These are phyloP conservation scores for Sugiyamaella smithiae DNA, from an alignment of 805 yeast species.

Conservation along the genomic window DNA sequence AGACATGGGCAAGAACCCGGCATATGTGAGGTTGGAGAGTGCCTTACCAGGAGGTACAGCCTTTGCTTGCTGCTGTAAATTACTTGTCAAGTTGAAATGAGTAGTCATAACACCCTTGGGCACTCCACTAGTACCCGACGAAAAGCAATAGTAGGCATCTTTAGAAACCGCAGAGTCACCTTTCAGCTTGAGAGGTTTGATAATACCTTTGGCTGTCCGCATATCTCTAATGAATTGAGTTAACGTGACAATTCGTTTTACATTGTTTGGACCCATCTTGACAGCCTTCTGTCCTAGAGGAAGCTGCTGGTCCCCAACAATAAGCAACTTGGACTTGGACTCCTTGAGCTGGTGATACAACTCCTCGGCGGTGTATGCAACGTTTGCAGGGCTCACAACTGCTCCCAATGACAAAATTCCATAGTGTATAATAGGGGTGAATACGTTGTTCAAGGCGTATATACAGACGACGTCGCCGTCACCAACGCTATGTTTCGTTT, in stretches of 20 bases:
- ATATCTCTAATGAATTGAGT: neutral
- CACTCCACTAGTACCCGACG: conserved; percentile 47
- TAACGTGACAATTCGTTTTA: neutral
- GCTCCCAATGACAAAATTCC: conserved; percentile 31
- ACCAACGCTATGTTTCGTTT: conserved; percentile 20
- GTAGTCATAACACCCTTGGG: conserved; percentile 76
- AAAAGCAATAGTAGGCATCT: conserved; percentile 32
- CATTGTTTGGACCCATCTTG: neutral
- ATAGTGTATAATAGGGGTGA: conserved; percentile 31
- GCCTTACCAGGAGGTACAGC: neutral
- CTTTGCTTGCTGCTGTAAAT: conserved; percentile 29
- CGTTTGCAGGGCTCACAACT: conserved; percentile 35
- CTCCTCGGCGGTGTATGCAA: conserved; percentile 34
- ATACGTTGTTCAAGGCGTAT: conserved; percentile 31
- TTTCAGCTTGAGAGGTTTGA: neutral
- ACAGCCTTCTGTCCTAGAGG: conserved; percentile 12
- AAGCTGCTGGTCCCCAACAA: conserved; percentile 19
- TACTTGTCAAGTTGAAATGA: conserved; percentile 52
- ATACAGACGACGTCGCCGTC: conserved; percentile 33
- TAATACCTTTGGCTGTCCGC: neutral
- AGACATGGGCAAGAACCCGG: conserved; percentile 20
- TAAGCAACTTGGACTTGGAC: conserved; percentile 23
- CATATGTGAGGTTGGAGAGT: neutral
- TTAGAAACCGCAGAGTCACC: conserved; percentile 7
- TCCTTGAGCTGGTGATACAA: conserved; percentile 30